Evolutionary conservation across 2,329 filamentous ascomycete species (phyloP), one percentile per base, ranked within the genome.

Genomic region (Paecilomyces niveus): DNA sequence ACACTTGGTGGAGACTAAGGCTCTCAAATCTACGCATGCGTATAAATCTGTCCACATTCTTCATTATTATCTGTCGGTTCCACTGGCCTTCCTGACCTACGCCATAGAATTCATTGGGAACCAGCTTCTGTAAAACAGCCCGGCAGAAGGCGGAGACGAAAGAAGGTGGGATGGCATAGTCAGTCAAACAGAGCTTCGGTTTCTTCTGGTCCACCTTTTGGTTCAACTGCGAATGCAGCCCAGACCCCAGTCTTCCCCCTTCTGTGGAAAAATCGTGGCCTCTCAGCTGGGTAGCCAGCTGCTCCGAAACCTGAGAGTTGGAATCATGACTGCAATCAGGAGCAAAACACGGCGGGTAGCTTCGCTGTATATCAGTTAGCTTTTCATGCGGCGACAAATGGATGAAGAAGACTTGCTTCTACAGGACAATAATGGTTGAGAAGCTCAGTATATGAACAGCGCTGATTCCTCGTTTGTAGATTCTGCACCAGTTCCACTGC

Each of bases 121-220:
- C 82, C 15, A 97, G 76, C 59, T 83, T 89, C 21, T 78, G 78
- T 31, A 97, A 69, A 0, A 88, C 86, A 2, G 90, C 88, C 67
- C 88, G 89, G 70, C 92, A 96, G 68, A 96, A 97, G 0, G 90
- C 88, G 3, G 92, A 96, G 2, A 97, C 89, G 54, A 85, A 81
- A 1, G 85, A 76, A 2, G 77, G 63, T 0, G 89, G 83, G 15
- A 86, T 90, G 1, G 92, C 88, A 64, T 89, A 76, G 21, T 88
- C 83, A 33, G 86, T 85, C 52, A 94, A 76, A 11, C 78, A 78
- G 54, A 58, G 9, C 51, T 69, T 70, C 56, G 61, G 64, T 11
- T 57, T 62, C 29, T 45, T 18, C 15, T 18, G 39, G 8, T 9
- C 39, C 39, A n/a, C 9, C 5, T 18, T 18, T 9, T 5, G 58